A percentile compares a stretch with the other conserved stretches of the same genome.
Conservation (phyloP, 371 early-diverging fungal genomes). For the Rhizomucor pusillus region DNA sequence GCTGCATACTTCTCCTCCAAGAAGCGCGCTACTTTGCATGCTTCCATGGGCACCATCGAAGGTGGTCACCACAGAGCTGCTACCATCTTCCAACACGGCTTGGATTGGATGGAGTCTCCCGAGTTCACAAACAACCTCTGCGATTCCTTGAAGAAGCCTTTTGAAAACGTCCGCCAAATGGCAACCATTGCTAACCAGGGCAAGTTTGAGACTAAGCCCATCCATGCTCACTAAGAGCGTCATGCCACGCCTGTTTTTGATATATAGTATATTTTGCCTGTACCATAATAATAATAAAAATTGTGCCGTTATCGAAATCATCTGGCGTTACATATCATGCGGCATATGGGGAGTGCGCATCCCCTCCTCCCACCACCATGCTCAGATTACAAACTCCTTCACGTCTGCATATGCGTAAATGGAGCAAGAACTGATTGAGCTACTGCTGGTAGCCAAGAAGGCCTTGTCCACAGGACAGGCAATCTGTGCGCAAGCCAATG, state of each 20-base stretch:
- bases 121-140: constrained; percentile 39
- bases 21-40: constrained; percentile 56
- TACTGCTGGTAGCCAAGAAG: constrained; percentile 41
- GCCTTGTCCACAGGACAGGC: constrained; percentile 38
- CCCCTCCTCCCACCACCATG: too few species aligned
- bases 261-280: too few species aligned
- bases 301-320: too few species aligned
- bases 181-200: constrained; percentile 29
- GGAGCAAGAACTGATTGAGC: constrained; percentile 44
- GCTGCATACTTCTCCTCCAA: constrained; percentile 41
- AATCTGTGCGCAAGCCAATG: constrained; percentile 43
- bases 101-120: constrained; percentile 49
- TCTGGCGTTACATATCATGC: too few species aligned
- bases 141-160: constrained; percentile 32
- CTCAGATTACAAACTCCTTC: too few species aligned
- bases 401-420: too few species aligned
- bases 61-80: constrained; percentile 53
- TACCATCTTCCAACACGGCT: constrained; percentile 54
- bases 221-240: too few species aligned
- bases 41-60: constrained; percentile 53
- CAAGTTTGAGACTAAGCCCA: constrained; percentile 30
- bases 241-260: too few species aligned
- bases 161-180: constrained; percentile 40
- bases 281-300: too few species aligned
- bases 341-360: too few species aligned